A percentile compares a stretch with the other conserved stretches of the same genome.
Conservation (phyloP, 176 grass and related monocot genomes). For the Aegilops speltoides region DNA sequence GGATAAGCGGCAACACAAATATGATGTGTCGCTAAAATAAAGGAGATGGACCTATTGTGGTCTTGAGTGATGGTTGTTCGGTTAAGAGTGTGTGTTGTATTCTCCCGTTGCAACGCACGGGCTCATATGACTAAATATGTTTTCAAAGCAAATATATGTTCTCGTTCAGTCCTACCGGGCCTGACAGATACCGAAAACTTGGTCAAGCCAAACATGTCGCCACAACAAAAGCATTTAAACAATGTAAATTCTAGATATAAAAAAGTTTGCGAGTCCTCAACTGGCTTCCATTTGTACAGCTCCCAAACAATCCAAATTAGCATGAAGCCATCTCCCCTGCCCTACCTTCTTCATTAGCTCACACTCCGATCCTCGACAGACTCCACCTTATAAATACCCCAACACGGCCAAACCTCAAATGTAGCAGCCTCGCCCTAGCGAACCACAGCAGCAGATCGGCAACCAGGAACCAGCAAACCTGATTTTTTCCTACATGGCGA, state of each 20-base stretch:
- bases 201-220: no score
- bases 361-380: background rate
- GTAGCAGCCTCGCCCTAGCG: background rate
- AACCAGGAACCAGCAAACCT: background rate
- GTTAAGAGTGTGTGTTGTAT: no score
- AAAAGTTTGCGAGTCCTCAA: background rate
- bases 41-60: no score
- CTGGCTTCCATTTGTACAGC: slow-evolving; percentile 29
- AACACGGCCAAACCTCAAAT: background rate
- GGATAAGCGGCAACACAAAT: no score
- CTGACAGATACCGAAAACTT: background rate
- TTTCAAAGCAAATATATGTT: no score
- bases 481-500: slow-evolving; percentile 7
- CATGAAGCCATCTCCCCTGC: background rate
- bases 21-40: no score
- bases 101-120: no score
- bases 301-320: background rate
- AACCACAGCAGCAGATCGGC: background rate
- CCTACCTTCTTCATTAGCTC: background rate
- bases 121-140: no score
- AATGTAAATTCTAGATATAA: background rate
- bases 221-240: background rate
- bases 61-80: no score
- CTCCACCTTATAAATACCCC: background rate
- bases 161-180: background rate